Conservation (phyloP, 805 yeast species). For the Metschnikowia baotianmanensis region DNA sequence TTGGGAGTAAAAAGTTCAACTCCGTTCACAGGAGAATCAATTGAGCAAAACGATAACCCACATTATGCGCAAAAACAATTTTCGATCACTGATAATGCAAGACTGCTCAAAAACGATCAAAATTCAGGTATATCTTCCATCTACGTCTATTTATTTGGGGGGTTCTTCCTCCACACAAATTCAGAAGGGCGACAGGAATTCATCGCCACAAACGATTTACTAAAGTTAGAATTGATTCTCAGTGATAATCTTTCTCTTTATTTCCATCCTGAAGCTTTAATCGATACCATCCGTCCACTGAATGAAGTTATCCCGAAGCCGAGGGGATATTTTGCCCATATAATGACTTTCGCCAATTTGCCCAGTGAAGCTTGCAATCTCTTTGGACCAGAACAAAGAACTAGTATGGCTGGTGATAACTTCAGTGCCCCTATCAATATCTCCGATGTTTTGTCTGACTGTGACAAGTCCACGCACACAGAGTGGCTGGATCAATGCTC, state of each 20-base stretch:
- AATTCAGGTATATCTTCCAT: slow-evolving; percentile 23
- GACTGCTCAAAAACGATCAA: slow-evolving; percentile 5
- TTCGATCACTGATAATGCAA: slow-evolving; percentile 3
- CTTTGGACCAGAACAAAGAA: slow-evolving; percentile 5
- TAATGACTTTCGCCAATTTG: slow-evolving; percentile 21
- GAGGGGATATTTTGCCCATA: slow-evolving; percentile 39
- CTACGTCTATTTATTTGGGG: slow-evolving; percentile 39
- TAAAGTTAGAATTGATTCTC: slow-evolving; percentile 33
- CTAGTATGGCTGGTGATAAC: not conserved
- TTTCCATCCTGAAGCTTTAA: slow-evolving; percentile 24
- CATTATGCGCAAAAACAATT: slow-evolving; percentile 10
- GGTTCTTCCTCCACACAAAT: slow-evolving; percentile 24
- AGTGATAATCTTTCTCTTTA: slow-evolving; percentile 16
- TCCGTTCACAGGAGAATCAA: too few species aligned
- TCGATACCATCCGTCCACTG: slow-evolving; percentile 13
- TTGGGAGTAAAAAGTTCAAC: too few species aligned
- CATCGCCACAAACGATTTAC: slow-evolving; percentile 32
- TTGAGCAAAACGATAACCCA: not conserved
- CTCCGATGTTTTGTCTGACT: not conserved
- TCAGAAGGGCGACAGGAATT: slow-evolving; percentile 22
- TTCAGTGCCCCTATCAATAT: not conserved
- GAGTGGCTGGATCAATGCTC: slow-evolving; percentile 17
- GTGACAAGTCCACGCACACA: not conserved
- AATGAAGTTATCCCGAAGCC: slow-evolving; percentile 31
- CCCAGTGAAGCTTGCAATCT: slow-evolving; percentile 6